Evolutionary conservation across 2,329 filamentous ascomycete species (phyloP), one percentile per base, ranked within the genome.

Genomic region (Cytospora leucostoma): DNA sequence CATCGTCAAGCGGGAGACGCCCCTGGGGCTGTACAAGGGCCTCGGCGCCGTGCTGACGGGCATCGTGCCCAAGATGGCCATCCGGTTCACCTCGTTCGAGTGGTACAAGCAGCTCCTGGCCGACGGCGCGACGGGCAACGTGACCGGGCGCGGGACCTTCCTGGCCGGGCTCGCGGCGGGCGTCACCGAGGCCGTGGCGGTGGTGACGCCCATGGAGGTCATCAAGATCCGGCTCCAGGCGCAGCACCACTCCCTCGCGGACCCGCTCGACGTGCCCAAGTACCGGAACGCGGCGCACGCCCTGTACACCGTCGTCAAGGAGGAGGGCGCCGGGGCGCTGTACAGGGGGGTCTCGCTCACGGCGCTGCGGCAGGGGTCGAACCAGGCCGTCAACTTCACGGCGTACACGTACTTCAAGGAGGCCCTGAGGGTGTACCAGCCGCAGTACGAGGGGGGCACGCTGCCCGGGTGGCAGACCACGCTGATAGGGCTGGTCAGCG

Each of bases 11-110:
- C 89, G 90, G 72, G 95, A 99, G 80, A 97, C 95, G 15, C 92
- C 93, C 1, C 81, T 99, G 40, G 95, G 91, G 67, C 81, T 99
- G 64, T 99, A 99, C 85, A 99, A 99, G 82, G 95, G 95, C 69
- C 86, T 99, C n/a, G 95, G 95, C 66, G 95, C 95, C 61, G 95
- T 99, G 50, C 77, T 98, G 64, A 97, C 93, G 32, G 95, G 95
- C 69, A 99, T 99, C 76, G 87, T 99, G 27, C 95, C 95, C 61
- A 99, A 99, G 80, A 99, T 99, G 95, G 95, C 95, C 66, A 99
- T 98, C 75, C 91, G 95, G 47, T 99, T 99, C 80, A 97, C 94
- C 55, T 96, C 92, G 61, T 99, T 98, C 78, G 95, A 98, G 77
- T 87, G 86, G 74, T 99, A 98, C 79, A 98, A 98, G 85, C 88